phyloP scores from a whole-genome alignment of 2,329 filamentous ascomycete genomes.

The Mollisiaceae sp. region DNA sequence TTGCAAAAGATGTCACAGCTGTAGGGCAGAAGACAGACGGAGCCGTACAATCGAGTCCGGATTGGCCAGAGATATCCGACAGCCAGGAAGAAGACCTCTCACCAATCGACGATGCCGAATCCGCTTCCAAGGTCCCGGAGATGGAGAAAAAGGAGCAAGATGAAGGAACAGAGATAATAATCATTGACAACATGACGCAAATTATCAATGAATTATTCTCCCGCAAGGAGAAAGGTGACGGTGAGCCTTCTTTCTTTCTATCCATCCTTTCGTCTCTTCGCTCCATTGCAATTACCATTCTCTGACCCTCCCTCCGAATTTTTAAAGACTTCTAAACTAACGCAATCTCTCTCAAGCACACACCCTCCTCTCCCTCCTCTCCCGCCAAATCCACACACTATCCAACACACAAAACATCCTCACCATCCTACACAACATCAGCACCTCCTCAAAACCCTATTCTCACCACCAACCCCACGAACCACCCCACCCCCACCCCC shows the following conservation, averaged over 20 bases:
- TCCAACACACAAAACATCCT: slow-evolving; percentile 52
- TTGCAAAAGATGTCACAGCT: neutral
- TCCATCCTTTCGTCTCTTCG: neutral
- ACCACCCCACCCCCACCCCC: slow-evolving; percentile 4
- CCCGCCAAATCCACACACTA: slow-evolving; percentile 52
- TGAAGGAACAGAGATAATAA: slow-evolving; percentile 49
- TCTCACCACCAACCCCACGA: slow-evolving; percentile 43
- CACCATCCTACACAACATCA: slow-evolving; percentile 60
- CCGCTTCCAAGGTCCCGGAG: neutral
- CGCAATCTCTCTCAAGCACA: slow-evolving; percentile 48
- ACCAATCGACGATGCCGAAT: neutral
- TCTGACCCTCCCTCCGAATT: too few species aligned
- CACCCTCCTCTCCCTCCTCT: slow-evolving; percentile 53
- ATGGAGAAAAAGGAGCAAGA: neutral
- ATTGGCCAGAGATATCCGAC: slow-evolving; percentile 25
- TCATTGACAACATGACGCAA: slow-evolving; percentile 60
- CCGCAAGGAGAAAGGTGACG: slow-evolving; percentile 48
- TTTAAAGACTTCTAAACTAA: neutral
- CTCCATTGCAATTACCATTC: too few species aligned
- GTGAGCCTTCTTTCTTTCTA: slow-evolving; percentile 24
- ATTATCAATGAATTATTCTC: slow-evolving; percentile 59
- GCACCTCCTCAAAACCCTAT: slow-evolving; percentile 47
- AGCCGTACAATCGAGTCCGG: neutral
- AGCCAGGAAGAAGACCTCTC: slow-evolving; percentile 27
- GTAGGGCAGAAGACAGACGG: neutral